A percentile compares a stretch with the other conserved stretches of the same genome.
Evolutionary conservation across 106 monocot genomes (phyloP).

Genomic region (Agapanthus africanus): DNA sequence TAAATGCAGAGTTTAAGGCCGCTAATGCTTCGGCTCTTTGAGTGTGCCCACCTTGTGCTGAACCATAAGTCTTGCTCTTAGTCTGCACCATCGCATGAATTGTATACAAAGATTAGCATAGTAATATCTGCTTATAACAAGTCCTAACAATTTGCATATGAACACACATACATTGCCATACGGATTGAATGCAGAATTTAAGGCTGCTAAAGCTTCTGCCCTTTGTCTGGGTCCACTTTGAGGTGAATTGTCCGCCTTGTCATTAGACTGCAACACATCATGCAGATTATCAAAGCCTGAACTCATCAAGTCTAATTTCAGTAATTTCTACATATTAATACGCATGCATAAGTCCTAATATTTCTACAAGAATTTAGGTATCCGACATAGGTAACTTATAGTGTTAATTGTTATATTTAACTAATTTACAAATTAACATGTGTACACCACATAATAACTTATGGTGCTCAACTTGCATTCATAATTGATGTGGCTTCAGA

Average conservation of each 20-base stretch:
- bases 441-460: neutral
- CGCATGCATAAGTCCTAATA: neutral
- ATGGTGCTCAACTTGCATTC: neutral
- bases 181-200: constrained; percentile 44
- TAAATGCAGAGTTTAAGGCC: constrained; percentile 70
- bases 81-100: constrained; percentile 20
- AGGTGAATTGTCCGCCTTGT: constrained; percentile 29
- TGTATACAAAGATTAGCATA: neutral
- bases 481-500: too few species aligned
- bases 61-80: constrained; percentile 23
- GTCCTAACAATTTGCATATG: neutral
- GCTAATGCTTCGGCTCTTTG: constrained; percentile 68
- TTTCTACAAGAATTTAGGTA: neutral
- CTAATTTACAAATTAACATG: neutral
- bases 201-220: constrained; percentile 54
- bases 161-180: constrained; percentile 9
- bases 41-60: constrained; percentile 39
- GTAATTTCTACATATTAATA: neutral
- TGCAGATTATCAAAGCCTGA: constrained; percentile 5
- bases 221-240: constrained; percentile 52
- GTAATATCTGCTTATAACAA: neutral
- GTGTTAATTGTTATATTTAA: neutral
- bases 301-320: neutral
- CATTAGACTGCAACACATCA: constrained; percentile 26
- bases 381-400: too few species aligned